Percentiles rank a stretch among this genome's conserved stretches.
These are phyloP conservation scores for Magnusiomyces sp. DNA, from an alignment of 1,139 yeast genomes.

Conservation along the genomic window DNA sequence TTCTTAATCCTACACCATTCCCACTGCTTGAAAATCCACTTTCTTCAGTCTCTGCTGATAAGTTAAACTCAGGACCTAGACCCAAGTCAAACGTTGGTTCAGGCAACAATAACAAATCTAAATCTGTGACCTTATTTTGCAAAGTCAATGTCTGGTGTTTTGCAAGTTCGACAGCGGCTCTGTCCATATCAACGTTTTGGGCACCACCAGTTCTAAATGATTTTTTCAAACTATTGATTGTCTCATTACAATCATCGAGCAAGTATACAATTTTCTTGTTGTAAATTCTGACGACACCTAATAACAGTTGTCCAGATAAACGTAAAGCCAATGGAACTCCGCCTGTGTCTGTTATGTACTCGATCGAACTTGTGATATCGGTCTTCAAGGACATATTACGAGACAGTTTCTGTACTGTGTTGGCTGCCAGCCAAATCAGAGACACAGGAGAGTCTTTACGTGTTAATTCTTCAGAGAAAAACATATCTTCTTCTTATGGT, in stretches of 20 bases:
- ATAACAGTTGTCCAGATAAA: constrained; percentile 76
- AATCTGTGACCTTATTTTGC: constrained; percentile 71
- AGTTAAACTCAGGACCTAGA: constrained; percentile 8
- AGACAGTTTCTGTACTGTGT: constrained; percentile 70
- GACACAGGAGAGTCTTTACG: constrained; percentile 78
- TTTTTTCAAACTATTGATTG: constrained; percentile 62
- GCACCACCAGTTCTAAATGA: constrained; percentile 47
- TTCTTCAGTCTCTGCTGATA: constrained; percentile 4
- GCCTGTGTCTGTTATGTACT: constrained; percentile 38
- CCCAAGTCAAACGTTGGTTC: constrained; percentile 16
- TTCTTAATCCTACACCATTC: too few species aligned
- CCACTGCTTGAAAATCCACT: too few species aligned
- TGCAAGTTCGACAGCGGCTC: constrained; percentile 42
- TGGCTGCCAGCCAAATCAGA: constrained; percentile 90
- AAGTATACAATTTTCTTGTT: constrained; percentile 79
- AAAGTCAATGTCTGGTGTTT: constrained; percentile 51
- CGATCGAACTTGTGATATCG: constrained; percentile 60
- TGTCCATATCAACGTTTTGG: constrained; percentile 37
- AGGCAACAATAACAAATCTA: constrained; percentile 47
- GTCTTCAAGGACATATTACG: constrained; percentile 70
- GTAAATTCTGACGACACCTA: constrained; percentile 85
- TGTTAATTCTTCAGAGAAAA: constrained; percentile 40
- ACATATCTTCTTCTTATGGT: constrained; percentile 23
- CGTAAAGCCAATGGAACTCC: constrained; percentile 59
- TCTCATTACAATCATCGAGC: constrained; percentile 77